These are phyloP conservation scores for Trichoderma gracile DNA, from an alignment of 2,329 filamentous ascomycete genomes.

Conservation along the genomic window DNA sequence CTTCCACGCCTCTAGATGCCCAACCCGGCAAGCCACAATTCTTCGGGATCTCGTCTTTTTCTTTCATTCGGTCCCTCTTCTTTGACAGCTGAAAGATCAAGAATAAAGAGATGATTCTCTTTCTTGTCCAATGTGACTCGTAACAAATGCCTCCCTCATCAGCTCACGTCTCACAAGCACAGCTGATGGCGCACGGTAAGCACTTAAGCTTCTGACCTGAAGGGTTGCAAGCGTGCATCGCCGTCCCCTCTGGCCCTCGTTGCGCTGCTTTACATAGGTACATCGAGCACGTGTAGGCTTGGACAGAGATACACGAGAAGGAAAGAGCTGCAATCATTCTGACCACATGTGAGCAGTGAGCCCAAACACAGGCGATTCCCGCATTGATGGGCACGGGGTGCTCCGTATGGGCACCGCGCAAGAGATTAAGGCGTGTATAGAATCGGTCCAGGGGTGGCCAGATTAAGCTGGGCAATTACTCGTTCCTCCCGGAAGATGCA, in stretches of 20 bases:
- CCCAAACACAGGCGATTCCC: not conserved
- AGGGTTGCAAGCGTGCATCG: not conserved
- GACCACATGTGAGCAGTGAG: not conserved
- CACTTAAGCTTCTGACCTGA: conserved; percentile 2
- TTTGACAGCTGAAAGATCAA: not conserved
- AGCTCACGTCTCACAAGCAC: not conserved
- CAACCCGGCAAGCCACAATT: not conserved
- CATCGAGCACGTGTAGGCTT: not conserved
- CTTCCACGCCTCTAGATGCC: conserved; percentile 4
- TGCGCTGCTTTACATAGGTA: not conserved
- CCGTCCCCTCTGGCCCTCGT: not conserved
- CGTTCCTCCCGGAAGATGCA: too few species aligned
- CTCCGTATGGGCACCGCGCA: conserved; percentile 3
- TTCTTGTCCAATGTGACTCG: not conserved
- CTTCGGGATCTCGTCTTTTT: not conserved
- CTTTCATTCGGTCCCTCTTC: not conserved
- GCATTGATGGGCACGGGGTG: conserved; percentile 12
- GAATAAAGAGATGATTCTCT: not conserved
- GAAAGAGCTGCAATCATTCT: not conserved
- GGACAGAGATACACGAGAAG: too few species aligned
- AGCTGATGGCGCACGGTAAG: not conserved
- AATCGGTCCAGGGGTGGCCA: too few species aligned
- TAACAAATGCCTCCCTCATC: conserved; percentile 15
- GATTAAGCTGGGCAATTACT: too few species aligned
- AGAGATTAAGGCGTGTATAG: too few species aligned